phyloP scores from a whole-genome alignment of 352 stramenopile species.

The Phytophthora pluvialis region DNA sequence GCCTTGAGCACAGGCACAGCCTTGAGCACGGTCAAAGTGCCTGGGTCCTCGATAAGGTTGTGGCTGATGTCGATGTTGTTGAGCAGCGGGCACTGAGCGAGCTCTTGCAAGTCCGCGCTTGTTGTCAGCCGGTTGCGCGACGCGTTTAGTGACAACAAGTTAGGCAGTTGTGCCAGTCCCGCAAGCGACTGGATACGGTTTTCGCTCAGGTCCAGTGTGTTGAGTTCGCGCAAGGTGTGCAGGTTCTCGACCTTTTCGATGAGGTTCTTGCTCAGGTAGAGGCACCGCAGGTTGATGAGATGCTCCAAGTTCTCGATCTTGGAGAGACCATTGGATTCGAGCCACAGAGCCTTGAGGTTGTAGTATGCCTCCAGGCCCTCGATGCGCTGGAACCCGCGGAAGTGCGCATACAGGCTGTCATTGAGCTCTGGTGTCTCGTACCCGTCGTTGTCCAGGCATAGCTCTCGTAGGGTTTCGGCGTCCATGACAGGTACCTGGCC shows the following conservation, averaged over 20 bases:
- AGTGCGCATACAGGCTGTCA: constrained; percentile 94
- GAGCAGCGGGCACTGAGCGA: constrained; percentile 74
- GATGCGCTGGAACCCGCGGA: constrained; percentile 94
- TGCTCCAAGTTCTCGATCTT: constrained; percentile 84
- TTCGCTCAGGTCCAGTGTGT: constrained; percentile 93
- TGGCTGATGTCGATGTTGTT: constrained; percentile 93
- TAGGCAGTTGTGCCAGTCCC: constrained; percentile 77
- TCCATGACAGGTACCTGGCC: constrained; percentile 89
- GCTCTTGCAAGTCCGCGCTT: constrained; percentile 72
- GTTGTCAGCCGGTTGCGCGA: constrained; percentile 89
- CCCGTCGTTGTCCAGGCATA: constrained; percentile 92
- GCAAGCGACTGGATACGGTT: constrained; percentile 90
- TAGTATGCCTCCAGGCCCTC: constrained; percentile 94
- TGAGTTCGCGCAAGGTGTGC: constrained; percentile 72
- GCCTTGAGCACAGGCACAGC: constrained; percentile 81
- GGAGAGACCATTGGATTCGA: constrained; percentile 94
- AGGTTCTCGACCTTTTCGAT: constrained; percentile 85
- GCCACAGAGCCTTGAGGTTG: constrained; percentile 94
- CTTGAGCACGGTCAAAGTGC: constrained; percentile 82
- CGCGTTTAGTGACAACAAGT: constrained; percentile 90
- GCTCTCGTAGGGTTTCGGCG: constrained; percentile 77
- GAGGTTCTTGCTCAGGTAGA: constrained; percentile 95
- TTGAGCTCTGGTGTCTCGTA: constrained; percentile 96
- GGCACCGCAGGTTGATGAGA: constrained; percentile 84
- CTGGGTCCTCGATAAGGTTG: constrained; percentile 88